Conservation (phyloP, 768 basidiomycete species). For the Asterophora parasitica region DNA sequence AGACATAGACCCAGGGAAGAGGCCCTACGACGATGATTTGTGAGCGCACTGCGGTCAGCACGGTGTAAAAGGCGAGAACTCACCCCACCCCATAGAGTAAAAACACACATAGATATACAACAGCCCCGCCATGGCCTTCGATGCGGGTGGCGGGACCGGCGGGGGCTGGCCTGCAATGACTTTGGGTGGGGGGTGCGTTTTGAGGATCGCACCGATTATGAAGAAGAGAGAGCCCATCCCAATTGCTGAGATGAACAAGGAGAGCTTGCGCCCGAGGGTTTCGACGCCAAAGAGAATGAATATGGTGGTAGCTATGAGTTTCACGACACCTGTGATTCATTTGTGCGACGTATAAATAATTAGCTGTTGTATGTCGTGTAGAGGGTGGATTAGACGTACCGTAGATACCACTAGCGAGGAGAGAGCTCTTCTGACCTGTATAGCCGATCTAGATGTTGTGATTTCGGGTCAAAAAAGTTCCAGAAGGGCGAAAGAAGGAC, state of each 20-base stretch:
- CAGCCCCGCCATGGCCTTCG: slow-evolving; percentile 83
- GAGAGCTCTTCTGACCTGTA: slow-evolving; percentile 48
- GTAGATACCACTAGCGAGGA: slow-evolving; percentile 73
- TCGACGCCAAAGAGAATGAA: slow-evolving; percentile 72
- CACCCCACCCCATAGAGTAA: slow-evolving; percentile 85
- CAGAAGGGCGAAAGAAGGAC: not conserved
- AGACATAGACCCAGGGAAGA: slow-evolving; percentile 55
- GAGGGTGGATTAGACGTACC: slow-evolving; percentile 17
- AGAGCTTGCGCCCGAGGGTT: slow-evolving; percentile 60
- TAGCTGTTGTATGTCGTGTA: no score
- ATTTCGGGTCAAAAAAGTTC: not conserved
- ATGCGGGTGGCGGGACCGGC: slow-evolving; percentile 42
- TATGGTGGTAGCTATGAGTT: slow-evolving; percentile 59
- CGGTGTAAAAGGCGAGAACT: slow-evolving; percentile 4
- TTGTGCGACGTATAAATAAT: no score
- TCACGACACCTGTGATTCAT: slow-evolving; percentile 41
- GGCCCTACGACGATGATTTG: slow-evolving; percentile 27
- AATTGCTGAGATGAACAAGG: slow-evolving; percentile 66
- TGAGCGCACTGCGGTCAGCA: slow-evolving; percentile 23
- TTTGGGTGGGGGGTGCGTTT: slow-evolving; percentile 60
- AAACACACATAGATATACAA: slow-evolving; percentile 85
- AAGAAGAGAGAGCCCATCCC: slow-evolving; percentile 82
- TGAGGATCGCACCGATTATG: slow-evolving; percentile 83
- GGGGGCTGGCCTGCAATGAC: slow-evolving; percentile 14
- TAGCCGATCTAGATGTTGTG: slow-evolving; percentile 49